These are phyloP conservation scores for Malassezia psittaci DNA, from an alignment of 1,284 basidiomycete species.

Conservation along the genomic window DNA sequence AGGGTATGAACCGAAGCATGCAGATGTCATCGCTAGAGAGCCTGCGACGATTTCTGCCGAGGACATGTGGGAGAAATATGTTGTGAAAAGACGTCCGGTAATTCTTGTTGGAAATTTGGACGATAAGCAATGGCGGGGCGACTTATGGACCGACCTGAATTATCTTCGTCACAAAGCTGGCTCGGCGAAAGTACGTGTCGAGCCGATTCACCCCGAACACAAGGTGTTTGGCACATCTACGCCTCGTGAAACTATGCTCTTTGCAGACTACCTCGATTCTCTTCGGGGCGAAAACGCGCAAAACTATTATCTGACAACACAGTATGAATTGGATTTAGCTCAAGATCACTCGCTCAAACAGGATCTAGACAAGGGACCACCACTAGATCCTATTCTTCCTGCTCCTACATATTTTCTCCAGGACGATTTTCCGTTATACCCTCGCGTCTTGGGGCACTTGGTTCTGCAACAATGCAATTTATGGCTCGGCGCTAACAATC, in stretches of 20 bases:
- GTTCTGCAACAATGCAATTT: conserved; percentile 46
- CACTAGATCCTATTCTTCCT: conserved; percentile 34
- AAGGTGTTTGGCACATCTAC: conserved; percentile 37
- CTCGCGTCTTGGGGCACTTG: conserved; percentile 34
- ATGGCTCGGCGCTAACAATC: conserved; percentile 38
- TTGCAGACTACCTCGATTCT: conserved; percentile 28
- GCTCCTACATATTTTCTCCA: conserved; percentile 34
- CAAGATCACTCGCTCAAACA: background rate
- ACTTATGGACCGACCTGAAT: conserved; percentile 32
- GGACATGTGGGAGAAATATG: conserved; percentile 33
- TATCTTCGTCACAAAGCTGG: conserved; percentile 29
- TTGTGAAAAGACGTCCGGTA: conserved; percentile 31
- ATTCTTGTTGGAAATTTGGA: conserved; percentile 32
- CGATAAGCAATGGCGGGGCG: conserved; percentile 29
- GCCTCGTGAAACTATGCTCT: conserved; percentile 22
- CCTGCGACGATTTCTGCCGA: conserved; percentile 19
- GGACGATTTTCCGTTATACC: conserved; percentile 37
- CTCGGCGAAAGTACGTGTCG: conserved; percentile 35
- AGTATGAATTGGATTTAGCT: conserved; percentile 29
- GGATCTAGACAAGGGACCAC: conserved; percentile 21
- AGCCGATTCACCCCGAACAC: conserved; percentile 31
- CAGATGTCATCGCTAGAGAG: conserved; percentile 3
- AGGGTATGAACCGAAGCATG: conserved; percentile 14
- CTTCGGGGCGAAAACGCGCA: conserved; percentile 26
- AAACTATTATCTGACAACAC: conserved; percentile 44